phyloP scores from a whole-genome alignment of 2,329 filamentous ascomycete genomes.

The Drechslerella coelobrocha region DNA sequence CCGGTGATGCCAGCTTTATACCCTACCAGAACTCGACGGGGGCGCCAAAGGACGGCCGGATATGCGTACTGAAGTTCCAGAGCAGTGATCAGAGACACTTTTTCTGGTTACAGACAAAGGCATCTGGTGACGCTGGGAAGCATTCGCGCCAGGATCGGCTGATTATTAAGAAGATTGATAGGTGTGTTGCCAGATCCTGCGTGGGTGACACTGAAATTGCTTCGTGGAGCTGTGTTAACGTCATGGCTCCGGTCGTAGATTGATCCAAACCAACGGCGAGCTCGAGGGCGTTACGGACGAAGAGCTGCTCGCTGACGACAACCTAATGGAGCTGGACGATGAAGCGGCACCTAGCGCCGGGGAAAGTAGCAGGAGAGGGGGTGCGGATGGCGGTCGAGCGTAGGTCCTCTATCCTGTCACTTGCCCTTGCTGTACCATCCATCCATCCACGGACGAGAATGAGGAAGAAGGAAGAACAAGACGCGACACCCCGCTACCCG shows the following conservation, averaged over 20 bases:
- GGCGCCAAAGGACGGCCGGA: conserved; percentile 72
- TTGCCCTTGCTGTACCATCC: conserved; percentile 54
- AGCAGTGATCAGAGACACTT: conserved; percentile 90
- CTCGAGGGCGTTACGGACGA: conserved; percentile 87
- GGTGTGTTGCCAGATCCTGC: conserved; percentile 26
- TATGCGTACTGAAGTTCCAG: conserved; percentile 91
- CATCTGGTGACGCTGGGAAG: conserved; percentile 61
- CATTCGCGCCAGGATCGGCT: conserved; percentile 29
- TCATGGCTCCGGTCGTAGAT: conserved; percentile 8
- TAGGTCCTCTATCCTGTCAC: conserved; percentile 72
- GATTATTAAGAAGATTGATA: conserved; percentile 35
- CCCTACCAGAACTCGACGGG: conserved; percentile 73
- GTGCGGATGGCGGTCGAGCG: conserved; percentile 97
- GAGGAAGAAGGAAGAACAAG: conserved; percentile 18
- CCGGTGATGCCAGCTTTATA: conserved; percentile 82
- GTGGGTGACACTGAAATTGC: background rate
- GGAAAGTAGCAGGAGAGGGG: conserved; percentile 86
- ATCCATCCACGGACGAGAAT: conserved; percentile 22
- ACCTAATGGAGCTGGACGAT: conserved; percentile 81
- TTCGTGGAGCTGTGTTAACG: conserved; percentile 1
- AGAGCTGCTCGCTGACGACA: conserved; percentile 69
- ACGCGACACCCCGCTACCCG: background rate
- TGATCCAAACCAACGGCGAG: conserved; percentile 80
- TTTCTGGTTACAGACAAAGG: conserved; percentile 95
- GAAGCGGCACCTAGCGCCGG: conserved; percentile 75